Base-by-base conservation (phyloP, 208 protist genomes). In the Histomonas meleagridis region DNA sequence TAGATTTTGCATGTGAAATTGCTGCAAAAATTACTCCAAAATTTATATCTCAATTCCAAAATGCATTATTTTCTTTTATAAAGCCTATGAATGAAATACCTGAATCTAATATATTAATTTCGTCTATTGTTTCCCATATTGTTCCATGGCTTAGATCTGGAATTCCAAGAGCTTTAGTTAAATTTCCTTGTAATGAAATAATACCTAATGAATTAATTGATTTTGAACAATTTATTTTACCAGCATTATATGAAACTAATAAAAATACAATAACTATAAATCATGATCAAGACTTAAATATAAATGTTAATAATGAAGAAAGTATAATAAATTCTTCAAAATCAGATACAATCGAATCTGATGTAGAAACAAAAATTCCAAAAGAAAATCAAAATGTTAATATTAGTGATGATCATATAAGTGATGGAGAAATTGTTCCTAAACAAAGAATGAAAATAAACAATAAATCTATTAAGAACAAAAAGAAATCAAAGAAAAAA, bases 111-210 rank as follows among this genome's bases (percentile, higher is more conserved):
- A 55, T 86, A 18, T 21, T 86, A 26, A n/a, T 86, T 55, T 40
- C 76, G 14, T 26, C 76, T 9, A 46, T 86, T 86, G 46, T 86
- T 55, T 86, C 76, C 38, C 76, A 86, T 55, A n/a, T 86, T 32
- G 7, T 86, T 51, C 76, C 76, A 18, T 86, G 76, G 76, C 28
- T 86, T 0, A 86, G 76, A 55, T 51, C n/a, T 51, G 76, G 40
- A 86, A 86, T 86, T 86, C 76, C 76, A 38, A 3, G 43, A 5
- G 76, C 76, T 51, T 23, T 86, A 26, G n/a, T 46, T 86, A 46
- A 46, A 0, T 86, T 53, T 16, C 18, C 9, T 12, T 51, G 43
- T 12, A 14, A 12, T 1, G 46, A 51, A 18, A 46, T 86, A 38
- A 46, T 86, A 55, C 76, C 76, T 38, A 86, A 86, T 38, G 46